phyloP scores from a whole-genome alignment of 2,329 filamentous ascomycete species.

The Fusarium sp. region DNA sequence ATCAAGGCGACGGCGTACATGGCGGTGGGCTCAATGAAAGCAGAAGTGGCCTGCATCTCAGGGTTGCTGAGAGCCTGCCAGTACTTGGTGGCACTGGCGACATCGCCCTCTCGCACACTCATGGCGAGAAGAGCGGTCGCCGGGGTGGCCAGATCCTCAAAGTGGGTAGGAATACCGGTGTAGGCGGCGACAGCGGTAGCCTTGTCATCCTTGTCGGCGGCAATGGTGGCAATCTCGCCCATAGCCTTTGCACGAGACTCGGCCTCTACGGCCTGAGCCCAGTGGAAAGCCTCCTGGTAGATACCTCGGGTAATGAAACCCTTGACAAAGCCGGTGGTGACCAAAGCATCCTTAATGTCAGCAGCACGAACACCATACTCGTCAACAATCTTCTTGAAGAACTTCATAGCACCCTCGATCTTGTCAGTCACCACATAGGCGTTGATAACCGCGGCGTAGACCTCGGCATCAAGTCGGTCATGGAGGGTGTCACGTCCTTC shows the following conservation, averaged over 20 bases:
- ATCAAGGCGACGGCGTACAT: slow-evolving; percentile 93
- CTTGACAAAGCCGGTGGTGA: slow-evolving; percentile 78
- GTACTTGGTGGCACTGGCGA: slow-evolving; percentile 77
- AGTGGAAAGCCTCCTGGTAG: slow-evolving; percentile 75
- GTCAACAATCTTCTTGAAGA: slow-evolving; percentile 79
- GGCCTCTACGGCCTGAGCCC: slow-evolving; percentile 70
- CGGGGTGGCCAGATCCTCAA: slow-evolving; percentile 61
- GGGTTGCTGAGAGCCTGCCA: slow-evolving; percentile 77
- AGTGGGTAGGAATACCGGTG: slow-evolving; percentile 61
- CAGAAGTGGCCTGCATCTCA: slow-evolving; percentile 64
- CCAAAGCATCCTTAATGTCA: slow-evolving; percentile 74
- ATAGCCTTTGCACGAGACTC: slow-evolving; percentile 69
- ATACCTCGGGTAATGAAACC: slow-evolving; percentile 75
- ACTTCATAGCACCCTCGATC: slow-evolving; percentile 80
- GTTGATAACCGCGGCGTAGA: slow-evolving; percentile 91
- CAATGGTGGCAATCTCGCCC: slow-evolving; percentile 74
- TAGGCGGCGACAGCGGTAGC: slow-evolving; percentile 73
- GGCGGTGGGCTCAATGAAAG: slow-evolving; percentile 83
- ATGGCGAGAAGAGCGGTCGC: slow-evolving; percentile 86
- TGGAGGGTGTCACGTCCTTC: slow-evolving; percentile 72
- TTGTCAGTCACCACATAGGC: slow-evolving; percentile 86
- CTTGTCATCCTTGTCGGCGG: slow-evolving; percentile 80
- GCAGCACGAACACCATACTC: slow-evolving; percentile 65
- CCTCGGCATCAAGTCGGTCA: slow-evolving; percentile 77
- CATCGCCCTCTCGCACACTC: slow-evolving; percentile 81